These are phyloP conservation scores for Candida vaughaniae DNA, from an alignment of 805 yeast genomes.

Conservation along the genomic window DNA sequence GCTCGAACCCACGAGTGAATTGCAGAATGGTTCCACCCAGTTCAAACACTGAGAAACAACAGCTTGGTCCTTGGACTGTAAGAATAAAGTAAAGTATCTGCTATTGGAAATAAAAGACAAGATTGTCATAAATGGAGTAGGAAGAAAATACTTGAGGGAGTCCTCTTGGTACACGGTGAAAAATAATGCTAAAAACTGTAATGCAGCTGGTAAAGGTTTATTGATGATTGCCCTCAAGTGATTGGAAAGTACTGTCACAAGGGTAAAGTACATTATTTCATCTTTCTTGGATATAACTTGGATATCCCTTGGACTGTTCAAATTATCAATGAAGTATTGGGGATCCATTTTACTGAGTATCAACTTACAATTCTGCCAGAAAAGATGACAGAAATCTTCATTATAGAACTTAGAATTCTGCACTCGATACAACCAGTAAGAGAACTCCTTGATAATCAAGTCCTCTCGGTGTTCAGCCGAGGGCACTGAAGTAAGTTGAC, in stretches of 20 bases:
- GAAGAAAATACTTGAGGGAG: constrained; percentile 58
- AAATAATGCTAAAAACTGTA: constrained; percentile 50
- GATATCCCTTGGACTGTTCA: constrained; percentile 30
- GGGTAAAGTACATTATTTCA: constrained; percentile 33
- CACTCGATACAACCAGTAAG: constrained; percentile 47
- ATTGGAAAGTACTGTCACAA: constrained; percentile 44
- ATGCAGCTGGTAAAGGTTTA: constrained; percentile 51
- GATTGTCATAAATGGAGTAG: constrained; percentile 53
- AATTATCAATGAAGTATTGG: constrained; percentile 29
- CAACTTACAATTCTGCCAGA: constrained; percentile 47
- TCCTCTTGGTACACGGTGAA: constrained; percentile 40
- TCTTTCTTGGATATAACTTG: constrained; percentile 26
- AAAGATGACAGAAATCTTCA: constrained; percentile 37
- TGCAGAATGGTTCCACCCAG: constrained; percentile 39
- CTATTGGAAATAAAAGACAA: constrained; percentile 60
- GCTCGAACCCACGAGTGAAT: constrained; percentile 6
- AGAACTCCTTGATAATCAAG: constrained; percentile 55
- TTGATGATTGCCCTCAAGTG: constrained; percentile 52
- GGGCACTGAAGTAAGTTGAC: not conserved
- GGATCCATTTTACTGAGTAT: constrained; percentile 35
- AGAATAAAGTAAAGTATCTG: constrained; percentile 42
- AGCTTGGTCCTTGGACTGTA: constrained; percentile 35
- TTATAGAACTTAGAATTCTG: constrained; percentile 53
- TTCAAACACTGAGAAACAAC: constrained; percentile 51
- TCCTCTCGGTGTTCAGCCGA: constrained; percentile 9